Evolutionary conservation across 2,329 filamentous ascomycete genomes (phyloP), one percentile per base, ranked within the genome.

Genomic region (Penicillium sp.): DNA sequence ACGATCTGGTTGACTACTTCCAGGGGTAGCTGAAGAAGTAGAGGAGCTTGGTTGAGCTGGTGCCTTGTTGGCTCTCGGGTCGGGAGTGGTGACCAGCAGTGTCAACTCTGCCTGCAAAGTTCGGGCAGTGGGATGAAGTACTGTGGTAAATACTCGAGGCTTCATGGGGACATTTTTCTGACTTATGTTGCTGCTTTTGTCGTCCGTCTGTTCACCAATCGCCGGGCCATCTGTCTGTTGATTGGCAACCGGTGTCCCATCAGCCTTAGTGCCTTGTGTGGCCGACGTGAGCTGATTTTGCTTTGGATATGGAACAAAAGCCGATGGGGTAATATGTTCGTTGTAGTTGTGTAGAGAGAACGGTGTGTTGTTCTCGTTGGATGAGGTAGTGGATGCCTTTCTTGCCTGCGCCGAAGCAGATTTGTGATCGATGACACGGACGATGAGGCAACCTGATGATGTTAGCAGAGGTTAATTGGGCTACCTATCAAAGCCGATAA

Each of bases 261-360:
- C 63, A 15, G 63, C 21, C 58, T 73, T 73, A 21, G 67, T 49
- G 31, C 53, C 57, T 49, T 69, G 59, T 39, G 68, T 65, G 35
- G 73, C 70, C 7, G 71, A 61, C 8, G 66, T 43, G 33, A 73
- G 66, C 51, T 75, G 73, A 55, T 70, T 76, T 49, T 75, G 74
- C 49, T 75, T 76, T 17, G 88, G 91, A 70, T 88, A 96, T 0
- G 91, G 87, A 0, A 86, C 89, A 71, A 89, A 92, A 0, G 93
- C 86, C 0, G 94, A 97, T 0, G 93, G 94, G 0, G 93, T 97
- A 48, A 97, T 82, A 68, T 91, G 94, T 60, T 87, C 87, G 69
- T 92, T 96, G 73, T 93, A 90, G 73, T 96, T 96, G 74, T 99
- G 93, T 44, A 99, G 88, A 0, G 93, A 97, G 62, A 90, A 93